A percentile compares a stretch with the other conserved stretches of the same genome.
Conservation (phyloP, 768 basidiomycete species). For the Hysterangium stoloniferum region DNA sequence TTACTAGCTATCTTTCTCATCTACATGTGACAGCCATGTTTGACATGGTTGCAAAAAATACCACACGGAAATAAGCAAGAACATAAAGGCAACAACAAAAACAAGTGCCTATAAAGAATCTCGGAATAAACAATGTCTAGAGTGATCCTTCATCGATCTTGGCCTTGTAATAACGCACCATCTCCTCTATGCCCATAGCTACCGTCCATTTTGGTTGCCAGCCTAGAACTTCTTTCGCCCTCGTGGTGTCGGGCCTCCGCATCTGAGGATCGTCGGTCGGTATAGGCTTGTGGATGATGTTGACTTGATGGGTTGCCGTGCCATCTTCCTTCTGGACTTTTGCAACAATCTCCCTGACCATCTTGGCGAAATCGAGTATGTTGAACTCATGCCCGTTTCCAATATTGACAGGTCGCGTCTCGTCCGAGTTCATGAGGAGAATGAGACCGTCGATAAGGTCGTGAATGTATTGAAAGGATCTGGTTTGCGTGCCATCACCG, state of each 20-base stretch:
- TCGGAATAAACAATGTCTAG: conserved; percentile 8
- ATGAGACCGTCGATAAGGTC: conserved; percentile 93
- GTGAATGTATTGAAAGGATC: conserved; percentile 97
- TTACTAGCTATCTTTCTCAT: too few relatives aligned
- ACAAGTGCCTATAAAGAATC: too few relatives aligned
- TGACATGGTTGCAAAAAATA: too few relatives aligned
- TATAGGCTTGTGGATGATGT: conserved; percentile 73
- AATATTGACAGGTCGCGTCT: conserved; percentile 92
- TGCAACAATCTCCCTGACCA: conserved; percentile 87
- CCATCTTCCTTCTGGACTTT: conserved; percentile 87
- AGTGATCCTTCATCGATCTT: conserved; percentile 70
- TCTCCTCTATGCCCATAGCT: conserved; percentile 89
- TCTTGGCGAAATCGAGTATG: conserved; percentile 87
- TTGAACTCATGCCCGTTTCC: conserved; percentile 95
- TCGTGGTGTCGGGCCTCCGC: conserved; percentile 85
- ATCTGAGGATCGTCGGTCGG: conserved; percentile 93
- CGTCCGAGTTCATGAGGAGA: conserved; percentile 89
- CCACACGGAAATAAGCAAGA: too few relatives aligned
- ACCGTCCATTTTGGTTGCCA: conserved; percentile 97
- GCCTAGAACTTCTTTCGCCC: conserved; percentile 72
- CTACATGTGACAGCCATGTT: too few relatives aligned
- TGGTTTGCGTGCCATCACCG: conserved; percentile 88
- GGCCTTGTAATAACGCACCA: conserved; percentile 88
- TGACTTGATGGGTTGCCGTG: conserved; percentile 41
- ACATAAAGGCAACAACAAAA: too few relatives aligned